phyloP scores from a whole-genome alignment of 495 filamentous ascomycete genomes.

The Xylaria nigripes region DNA sequence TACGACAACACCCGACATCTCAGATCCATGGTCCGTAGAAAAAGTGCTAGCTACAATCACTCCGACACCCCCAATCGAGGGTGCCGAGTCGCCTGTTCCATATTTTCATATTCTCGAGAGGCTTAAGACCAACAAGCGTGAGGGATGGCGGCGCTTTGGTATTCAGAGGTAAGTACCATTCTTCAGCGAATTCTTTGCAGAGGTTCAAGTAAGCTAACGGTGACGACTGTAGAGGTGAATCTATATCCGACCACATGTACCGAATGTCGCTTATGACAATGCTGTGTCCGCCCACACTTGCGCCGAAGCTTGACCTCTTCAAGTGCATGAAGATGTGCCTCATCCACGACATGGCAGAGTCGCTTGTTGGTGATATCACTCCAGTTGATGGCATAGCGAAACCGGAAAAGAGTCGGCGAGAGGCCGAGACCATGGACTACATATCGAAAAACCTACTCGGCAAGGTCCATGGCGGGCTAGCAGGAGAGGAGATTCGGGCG shows the following conservation, averaged over 20 bases:
- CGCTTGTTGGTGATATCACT: slow-evolving; percentile 91
- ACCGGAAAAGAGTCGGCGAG: slow-evolving; percentile 76
- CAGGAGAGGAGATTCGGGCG: slow-evolving; percentile 58
- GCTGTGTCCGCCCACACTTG: slow-evolving; percentile 74
- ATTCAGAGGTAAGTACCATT: slow-evolving; percentile 52
- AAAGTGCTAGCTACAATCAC: slow-evolving; percentile 38
- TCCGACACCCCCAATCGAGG: slow-evolving; percentile 42
- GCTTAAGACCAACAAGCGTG: slow-evolving; percentile 89
- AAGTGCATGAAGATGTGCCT: slow-evolving; percentile 90
- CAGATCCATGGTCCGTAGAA: slow-evolving; percentile 43
- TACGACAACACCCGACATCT: slow-evolving; percentile 28
- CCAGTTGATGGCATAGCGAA: slow-evolving; percentile 67
- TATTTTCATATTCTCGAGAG: slow-evolving; percentile 92
- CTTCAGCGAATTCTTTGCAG: neutral
- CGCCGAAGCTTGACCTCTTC: slow-evolving; percentile 59
- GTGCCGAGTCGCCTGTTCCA: slow-evolving; percentile 65
- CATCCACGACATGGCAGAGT: slow-evolving; percentile 95
- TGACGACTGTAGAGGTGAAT: slow-evolving; percentile 48
- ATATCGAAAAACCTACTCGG: slow-evolving; percentile 64
- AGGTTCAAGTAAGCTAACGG: neutral
- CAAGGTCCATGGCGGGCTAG: slow-evolving; percentile 58
- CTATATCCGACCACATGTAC: slow-evolving; percentile 98
- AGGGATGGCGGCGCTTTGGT: slow-evolving; percentile 87
- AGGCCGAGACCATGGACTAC: slow-evolving; percentile 84
- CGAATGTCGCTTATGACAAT: slow-evolving; percentile 96